phyloP scores from a whole-genome alignment of 805 yeast genomes.

The Sugiyamaella qingdaonensis region DNA sequence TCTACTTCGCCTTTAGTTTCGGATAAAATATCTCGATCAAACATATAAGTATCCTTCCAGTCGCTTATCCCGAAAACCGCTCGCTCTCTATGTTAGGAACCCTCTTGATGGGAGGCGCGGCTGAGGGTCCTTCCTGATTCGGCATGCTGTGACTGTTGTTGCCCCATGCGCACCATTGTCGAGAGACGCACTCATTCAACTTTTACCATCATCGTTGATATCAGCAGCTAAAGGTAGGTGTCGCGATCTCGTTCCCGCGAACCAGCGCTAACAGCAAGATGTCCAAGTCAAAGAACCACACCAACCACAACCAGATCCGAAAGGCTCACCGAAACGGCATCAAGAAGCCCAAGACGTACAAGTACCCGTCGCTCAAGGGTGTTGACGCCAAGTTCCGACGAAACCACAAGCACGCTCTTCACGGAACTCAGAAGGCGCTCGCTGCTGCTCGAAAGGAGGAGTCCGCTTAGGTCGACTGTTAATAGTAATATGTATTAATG shows the following conservation, averaged over 20 bases:
- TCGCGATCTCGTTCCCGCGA: not conserved
- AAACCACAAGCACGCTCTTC: slow-evolving; percentile 99
- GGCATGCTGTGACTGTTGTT: not conserved
- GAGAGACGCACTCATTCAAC: not conserved
- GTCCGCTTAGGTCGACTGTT: slow-evolving; percentile 28
- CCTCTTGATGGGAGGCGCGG: too few species aligned
- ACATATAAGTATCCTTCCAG: too few species aligned
- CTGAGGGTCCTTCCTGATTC: not conserved
- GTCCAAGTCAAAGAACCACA: slow-evolving; percentile 99
- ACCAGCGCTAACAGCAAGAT: slow-evolving; percentile 40
- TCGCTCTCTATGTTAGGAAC: too few species aligned
- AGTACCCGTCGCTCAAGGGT: slow-evolving; percentile 97
- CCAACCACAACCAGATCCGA: slow-evolving; percentile 98
- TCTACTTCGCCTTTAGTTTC: too few species aligned
- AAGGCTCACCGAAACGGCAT: slow-evolving; percentile 99
- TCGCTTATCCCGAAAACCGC: too few species aligned
- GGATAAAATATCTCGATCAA: too few species aligned
- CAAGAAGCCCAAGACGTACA: slow-evolving; percentile 98
- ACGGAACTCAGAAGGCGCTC: slow-evolving; percentile 93
- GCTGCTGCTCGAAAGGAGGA: slow-evolving; percentile 71
- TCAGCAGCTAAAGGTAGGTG: slow-evolving; percentile 6
- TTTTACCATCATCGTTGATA: slow-evolving; percentile 1
- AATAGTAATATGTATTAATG: not conserved
- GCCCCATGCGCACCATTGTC: not conserved
- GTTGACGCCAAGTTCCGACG: slow-evolving; percentile 99